Base-by-base conservation (phyloP, 176 grass and related monocot species). In the Paspalum vaginatum region DNA sequence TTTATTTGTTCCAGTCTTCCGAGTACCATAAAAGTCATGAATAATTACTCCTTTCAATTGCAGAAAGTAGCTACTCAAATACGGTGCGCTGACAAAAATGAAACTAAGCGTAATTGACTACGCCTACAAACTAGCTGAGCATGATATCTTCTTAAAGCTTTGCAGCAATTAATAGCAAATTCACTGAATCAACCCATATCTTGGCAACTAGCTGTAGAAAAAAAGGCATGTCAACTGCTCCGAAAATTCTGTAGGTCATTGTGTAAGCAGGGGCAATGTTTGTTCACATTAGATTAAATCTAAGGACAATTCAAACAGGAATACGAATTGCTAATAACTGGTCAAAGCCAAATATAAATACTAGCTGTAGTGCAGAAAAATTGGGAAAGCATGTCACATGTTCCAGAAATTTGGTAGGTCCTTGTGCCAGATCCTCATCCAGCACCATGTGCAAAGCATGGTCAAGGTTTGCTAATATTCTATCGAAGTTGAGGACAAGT, bases 131-230 rank as follows among this genome's bases (percentile, higher is more conserved):
- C 17, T 59, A 69, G 43, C 26, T 20, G 25, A 4, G 20, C 11
- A 50, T 51, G 11, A 4, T 22, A 50, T 71, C 1, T 50, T 59
- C 18, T 51, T 59, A 27, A 85, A 68, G 32, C 1, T 0, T 76
- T 42, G 6, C 22, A 63, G 32, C 64, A 47, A 18, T 38, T 22
- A 39, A 37, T 6, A 0, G 7, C 4, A 44, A 72, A 43, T 21
- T 65, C 17, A 47, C 26, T 37, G 15, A 77, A 49, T 78, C 65
- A 25, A 39, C 13, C 13, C 9, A 87, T 46, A 18, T 60, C 46
- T 47, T 58, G 48, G 2, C 21, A 66, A 79, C 58, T 67, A 47
- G 14, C 9, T 60, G 5, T 3, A 49, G 27, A 72, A 70, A 7
- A 70, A 6, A 74, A 68, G 32, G 11, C 38, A 85, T 37, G 27